phyloP scores from a whole-genome alignment of 805 yeast genomes.

The Brettanomyces custersianus region DNA sequence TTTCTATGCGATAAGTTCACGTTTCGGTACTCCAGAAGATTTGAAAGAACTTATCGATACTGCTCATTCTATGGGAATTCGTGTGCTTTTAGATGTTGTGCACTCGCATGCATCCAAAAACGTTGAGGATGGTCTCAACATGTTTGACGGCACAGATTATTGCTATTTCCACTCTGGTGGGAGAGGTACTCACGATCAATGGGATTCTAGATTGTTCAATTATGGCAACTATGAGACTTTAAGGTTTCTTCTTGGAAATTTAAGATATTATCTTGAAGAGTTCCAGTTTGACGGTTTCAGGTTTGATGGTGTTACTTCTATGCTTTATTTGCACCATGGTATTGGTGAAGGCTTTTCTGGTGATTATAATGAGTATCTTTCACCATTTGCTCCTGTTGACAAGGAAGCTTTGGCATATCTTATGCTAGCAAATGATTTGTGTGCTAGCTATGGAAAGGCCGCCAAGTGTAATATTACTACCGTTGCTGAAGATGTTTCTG shows the following conservation, averaged over 20 bases:
- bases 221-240: slow-evolving; percentile 88
- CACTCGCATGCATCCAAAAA: slow-evolving; percentile 96
- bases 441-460: slow-evolving; percentile 39
- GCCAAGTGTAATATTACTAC: slow-evolving; percentile 38
- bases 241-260: slow-evolving; percentile 74
- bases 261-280: slow-evolving; percentile 75
- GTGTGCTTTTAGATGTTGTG: slow-evolving; percentile 84
- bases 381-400: slow-evolving; percentile 68
- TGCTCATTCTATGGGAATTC: slow-evolving; percentile 82
- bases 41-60: slow-evolving; percentile 82
- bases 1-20: slow-evolving; percentile 81
- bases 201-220: slow-evolving; percentile 96
- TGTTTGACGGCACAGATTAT: slow-evolving; percentile 91
- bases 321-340: slow-evolving; percentile 91
- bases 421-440: slow-evolving; percentile 82
- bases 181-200: slow-evolving; percentile 79
- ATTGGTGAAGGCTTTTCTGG: slow-evolving; percentile 85
- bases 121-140: slow-evolving; percentile 86
- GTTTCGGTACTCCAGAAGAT: slow-evolving; percentile 95
- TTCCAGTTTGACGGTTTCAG: slow-evolving; percentile 91
- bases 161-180: slow-evolving; percentile 87
- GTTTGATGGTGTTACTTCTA: slow-evolving; percentile 93
- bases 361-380: slow-evolving; percentile 84
- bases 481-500: slow-evolving; percentile 95
- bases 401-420: slow-evolving; percentile 79